These are phyloP conservation scores for Poronia punctata DNA, from an alignment of 495 filamentous ascomycete species.

Conservation along the genomic window DNA sequence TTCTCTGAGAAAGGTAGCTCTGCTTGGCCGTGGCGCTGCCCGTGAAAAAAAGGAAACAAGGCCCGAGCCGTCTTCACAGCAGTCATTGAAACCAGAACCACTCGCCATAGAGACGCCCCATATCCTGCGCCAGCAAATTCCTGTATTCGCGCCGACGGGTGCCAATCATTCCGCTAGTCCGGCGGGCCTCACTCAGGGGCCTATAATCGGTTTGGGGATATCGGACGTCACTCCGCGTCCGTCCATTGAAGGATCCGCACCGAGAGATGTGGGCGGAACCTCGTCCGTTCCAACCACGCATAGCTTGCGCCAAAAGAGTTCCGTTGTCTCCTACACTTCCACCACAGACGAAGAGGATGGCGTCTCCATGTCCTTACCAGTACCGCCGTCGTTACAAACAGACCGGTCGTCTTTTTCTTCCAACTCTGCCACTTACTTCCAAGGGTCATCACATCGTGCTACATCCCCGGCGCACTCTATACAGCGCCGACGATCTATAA, in stretches of 20 bases:
- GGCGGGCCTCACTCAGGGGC: slow-evolving; percentile 5
- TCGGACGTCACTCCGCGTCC: slow-evolving; percentile 41
- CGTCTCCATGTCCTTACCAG: slow-evolving; percentile 29
- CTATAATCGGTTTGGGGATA: slow-evolving; percentile 40
- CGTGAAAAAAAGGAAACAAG: slow-evolving; percentile 48
- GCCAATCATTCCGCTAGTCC: not conserved
- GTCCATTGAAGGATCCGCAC: slow-evolving; percentile 36
- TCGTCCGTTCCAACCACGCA: slow-evolving; percentile 12
- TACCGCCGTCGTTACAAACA: slow-evolving; percentile 27
- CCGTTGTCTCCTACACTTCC: slow-evolving; percentile 54
- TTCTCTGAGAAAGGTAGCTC: slow-evolving; percentile 71
- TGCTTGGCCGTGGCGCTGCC: slow-evolving; percentile 62
- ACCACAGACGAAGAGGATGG: slow-evolving; percentile 79
- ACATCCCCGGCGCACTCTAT: slow-evolving; percentile 27
- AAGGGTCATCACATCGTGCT: slow-evolving; percentile 13
- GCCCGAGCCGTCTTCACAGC: slow-evolving; percentile 9
- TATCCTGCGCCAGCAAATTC: slow-evolving; percentile 13
- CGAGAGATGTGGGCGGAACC: slow-evolving; percentile 17
- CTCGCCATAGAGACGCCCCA: slow-evolving; percentile 37
- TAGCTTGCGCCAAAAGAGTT: slow-evolving; percentile 39
- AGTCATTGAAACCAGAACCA: slow-evolving; percentile 2
- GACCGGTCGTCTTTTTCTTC: slow-evolving; percentile 47
- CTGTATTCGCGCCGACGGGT: slow-evolving; percentile 1
- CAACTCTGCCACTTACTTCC: slow-evolving; percentile 62
- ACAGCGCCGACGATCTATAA: slow-evolving; percentile 37